phyloP scores from a whole-genome alignment of 768 basidiomycete genomes.

The Tylopilus sp. region DNA sequence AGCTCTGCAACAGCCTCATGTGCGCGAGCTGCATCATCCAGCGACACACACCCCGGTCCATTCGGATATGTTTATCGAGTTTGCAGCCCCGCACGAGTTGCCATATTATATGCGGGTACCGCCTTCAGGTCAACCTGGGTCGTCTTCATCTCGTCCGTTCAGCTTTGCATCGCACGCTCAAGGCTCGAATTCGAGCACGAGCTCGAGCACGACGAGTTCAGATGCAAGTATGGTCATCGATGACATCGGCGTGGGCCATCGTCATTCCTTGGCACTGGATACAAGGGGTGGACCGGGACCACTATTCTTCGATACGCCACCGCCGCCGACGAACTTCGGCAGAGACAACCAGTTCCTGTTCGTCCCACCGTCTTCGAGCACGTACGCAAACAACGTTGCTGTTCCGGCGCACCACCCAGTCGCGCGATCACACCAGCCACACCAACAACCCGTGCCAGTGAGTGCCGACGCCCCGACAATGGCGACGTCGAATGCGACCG shows the following conservation, averaged over 20 bases:
- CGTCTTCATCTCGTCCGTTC: conserved; percentile 4
- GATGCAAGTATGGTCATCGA: conserved; percentile 13
- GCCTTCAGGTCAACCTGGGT: conserved; percentile 9
- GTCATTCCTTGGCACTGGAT: conserved; percentile 2
- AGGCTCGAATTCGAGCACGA: conserved; percentile 17
- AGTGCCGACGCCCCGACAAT: neutral
- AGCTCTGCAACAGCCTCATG: conserved; percentile 6
- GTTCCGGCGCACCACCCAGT: neutral
- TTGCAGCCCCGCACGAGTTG: conserved; percentile 1
- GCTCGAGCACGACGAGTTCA: conserved; percentile 11
- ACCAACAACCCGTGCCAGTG: neutral
- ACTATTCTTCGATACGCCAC: conserved; percentile 8
- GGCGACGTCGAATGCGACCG: too few species aligned
- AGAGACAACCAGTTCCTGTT: conserved; percentile 12
- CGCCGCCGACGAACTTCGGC: conserved; percentile 2
- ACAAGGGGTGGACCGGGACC: neutral
- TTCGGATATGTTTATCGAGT: neutral
- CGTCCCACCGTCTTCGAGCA: conserved; percentile 7
- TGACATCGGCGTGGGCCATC: conserved; percentile 1
- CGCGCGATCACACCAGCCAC: neutral
- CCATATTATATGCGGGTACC: conserved; percentile 7
- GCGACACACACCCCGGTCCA: conserved; percentile 1
- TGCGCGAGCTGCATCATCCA: conserved; percentile 3
- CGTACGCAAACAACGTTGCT: conserved; percentile 1
- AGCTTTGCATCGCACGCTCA: conserved; percentile 17